Base-by-base conservation (phyloP, 1,284 basidiomycete species). In the Gomphus sp. region DNA sequence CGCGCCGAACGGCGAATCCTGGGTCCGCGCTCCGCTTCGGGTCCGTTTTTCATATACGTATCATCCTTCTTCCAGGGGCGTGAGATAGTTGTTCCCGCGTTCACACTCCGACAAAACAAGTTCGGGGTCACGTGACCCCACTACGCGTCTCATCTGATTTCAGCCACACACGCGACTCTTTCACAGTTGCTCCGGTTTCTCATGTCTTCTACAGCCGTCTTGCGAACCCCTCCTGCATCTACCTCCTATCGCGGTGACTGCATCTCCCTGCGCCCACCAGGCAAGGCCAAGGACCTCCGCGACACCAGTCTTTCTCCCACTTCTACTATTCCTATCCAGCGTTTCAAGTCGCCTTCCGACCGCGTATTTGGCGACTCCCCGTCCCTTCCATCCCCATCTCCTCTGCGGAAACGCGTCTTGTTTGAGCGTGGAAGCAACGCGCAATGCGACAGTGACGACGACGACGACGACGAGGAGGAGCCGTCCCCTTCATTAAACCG, bases 401-500 rank as follows among this genome's bases (percentile, higher is more conserved):
- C 83, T 16, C 74, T 82, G 60, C 74, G 79, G 56, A 73, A 73
- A 64, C 69, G 69, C 18, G 70, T 71, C 14, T 67, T 76, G 28
- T 71, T 77, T 66, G 63, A 49, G 28, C 51, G 50, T 14, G 57
- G 43, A 33, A 34, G 49, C 39, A 53, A 31, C 16, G 51, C 41
- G 16, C 43, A 59, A n/a, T 39, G n/a, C 11, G 58, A 59, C 34
- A 55, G 52, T 25, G 58, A 59, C 58, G 56, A 58, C 28, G 57
- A 59, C 58, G 57, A 58, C 31, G 57, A 59, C 28, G 58, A 28
- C 28, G 28, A 28, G 3, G 4, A 59, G 2, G 51, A 47, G 31
- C 31, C 25, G 4, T 55, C 52, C 4, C 58, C 58, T 2, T 59
- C 58, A 2, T 22, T 48, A 14, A 43, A 28, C 36, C 58, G 58